Base-by-base conservation (phyloP, 495 filamentous ascomycete genomes). In the Talaromyces nanjingensis region DNA sequence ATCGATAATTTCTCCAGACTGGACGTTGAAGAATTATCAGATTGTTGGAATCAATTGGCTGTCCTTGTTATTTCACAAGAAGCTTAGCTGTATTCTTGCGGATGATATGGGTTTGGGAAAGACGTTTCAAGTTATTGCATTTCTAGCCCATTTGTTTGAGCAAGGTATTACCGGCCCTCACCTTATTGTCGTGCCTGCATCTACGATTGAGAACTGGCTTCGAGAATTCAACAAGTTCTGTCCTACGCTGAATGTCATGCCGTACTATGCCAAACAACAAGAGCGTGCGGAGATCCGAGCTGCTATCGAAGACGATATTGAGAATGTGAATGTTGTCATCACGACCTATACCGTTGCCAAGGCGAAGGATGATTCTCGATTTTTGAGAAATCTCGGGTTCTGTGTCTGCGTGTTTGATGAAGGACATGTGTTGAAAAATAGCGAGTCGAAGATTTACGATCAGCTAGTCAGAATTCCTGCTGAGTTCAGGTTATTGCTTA, bases 71-170 rank as follows among this genome's bases (percentile, higher is more conserved):
- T 96, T 90, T 67, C 76, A 88, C 54, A 86, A 90, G 47, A 80
- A 86, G 24, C 77, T 93, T 62, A 91, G 89, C 63, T 89, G 92
- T 54, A 98, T 98, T 65, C 79, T 98, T 16, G 96, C 94, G 0
- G 94, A 98, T 71, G 94, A 98, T 67, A 98, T 98, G 94, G 94
- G 94, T 52, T 82, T 98, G 8, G 94, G 94, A 11, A 98, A 98
- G 79, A 98, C 94, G 0, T 96, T 92, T 67, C 93, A 98, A 69
- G 92, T 98, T 61, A 96, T 98, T 66, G 85, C 92, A 0, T 93
- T 98, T 71, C 82, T 98, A 24, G 87, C 92, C 4, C 89, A 96
- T 66, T 78, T 98, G 6, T 84, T 86, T 14, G 85, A 91, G 66
- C 84, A 77, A 25, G 81, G 80, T 1, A 76, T 86, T 14, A 83